Conservation (phyloP, 257 asterid species). For the Scutellaria barbata region DNA sequence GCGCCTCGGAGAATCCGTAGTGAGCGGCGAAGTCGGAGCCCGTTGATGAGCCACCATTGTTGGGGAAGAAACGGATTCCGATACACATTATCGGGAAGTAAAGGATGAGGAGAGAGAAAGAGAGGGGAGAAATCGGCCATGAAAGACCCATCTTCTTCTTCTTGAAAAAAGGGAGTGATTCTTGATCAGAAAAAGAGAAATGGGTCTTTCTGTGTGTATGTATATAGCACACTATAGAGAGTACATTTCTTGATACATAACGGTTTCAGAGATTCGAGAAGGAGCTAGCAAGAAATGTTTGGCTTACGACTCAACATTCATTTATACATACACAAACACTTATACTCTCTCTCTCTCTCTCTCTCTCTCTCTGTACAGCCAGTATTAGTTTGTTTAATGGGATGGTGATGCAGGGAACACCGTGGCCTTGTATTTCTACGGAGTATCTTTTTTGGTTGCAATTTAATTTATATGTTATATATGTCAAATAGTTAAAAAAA, state of each 20-base stretch:
- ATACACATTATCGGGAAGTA: conserved; percentile 45
- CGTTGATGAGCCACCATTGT: not conserved
- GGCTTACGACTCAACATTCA: conserved; percentile 29
- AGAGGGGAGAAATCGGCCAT: conserved; percentile 27
- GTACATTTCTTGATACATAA: conserved; percentile 28
- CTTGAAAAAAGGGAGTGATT: not conserved
- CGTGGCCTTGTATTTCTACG: not conserved
- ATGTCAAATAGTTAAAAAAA: too few relatives aligned
- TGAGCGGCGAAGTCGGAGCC: not conserved
- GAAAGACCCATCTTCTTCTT: conserved; percentile 45
- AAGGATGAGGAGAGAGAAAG: conserved; percentile 36
- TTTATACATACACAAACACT: not conserved
- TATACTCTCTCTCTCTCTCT: not conserved
- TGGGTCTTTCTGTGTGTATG: not conserved
- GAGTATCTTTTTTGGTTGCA: too few relatives aligned
- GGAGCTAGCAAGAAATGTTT: conserved; percentile 18
- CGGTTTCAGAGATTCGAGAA: conserved; percentile 13
- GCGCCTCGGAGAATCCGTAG: conserved; percentile 52
- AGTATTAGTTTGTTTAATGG: not conserved
- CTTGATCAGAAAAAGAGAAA: conserved; percentile 13
- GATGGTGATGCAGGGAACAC: not conserved
- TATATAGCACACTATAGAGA: not conserved
- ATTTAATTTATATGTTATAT: too few relatives aligned
- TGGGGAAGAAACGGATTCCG: conserved; percentile 67
- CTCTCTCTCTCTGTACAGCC: not conserved